Evolutionary conservation across 2,329 filamentous ascomycete species (phyloP).

Genomic region (Scedosporium aurantiacum): DNA sequence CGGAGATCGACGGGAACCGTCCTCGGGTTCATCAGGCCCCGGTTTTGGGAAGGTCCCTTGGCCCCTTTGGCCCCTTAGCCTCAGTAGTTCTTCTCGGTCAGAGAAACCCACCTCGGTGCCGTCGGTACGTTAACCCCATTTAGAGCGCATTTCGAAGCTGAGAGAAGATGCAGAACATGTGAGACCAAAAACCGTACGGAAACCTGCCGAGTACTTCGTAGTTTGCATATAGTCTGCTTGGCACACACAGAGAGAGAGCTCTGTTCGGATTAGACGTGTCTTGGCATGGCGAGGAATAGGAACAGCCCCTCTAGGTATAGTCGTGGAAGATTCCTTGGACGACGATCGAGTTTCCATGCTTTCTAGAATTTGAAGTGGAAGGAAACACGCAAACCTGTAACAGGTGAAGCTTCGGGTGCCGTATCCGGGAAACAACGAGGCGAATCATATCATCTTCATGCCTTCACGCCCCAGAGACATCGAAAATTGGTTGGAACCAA

Average conservation of each 20-base stretch:
- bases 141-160: not conserved
- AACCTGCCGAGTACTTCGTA: too few relatives aligned
- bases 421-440: too few relatives aligned
- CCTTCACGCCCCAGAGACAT: too few relatives aligned
- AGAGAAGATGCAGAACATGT: not conserved
- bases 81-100: too few relatives aligned
- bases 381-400: not conserved
- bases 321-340: not conserved
- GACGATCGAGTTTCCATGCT: not conserved
- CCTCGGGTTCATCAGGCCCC: conserved; percentile 2
- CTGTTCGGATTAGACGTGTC: too few relatives aligned
- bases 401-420: too few relatives aligned
- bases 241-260: too few relatives aligned
- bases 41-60: not conserved
- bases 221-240: too few relatives aligned
- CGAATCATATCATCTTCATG: too few relatives aligned
- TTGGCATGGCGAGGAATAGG: too few relatives aligned
- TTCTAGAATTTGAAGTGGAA: not conserved
- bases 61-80: too few relatives aligned
- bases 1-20: conserved; percentile 7
- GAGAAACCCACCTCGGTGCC: not conserved
- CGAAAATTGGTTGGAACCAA: not conserved
- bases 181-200: not conserved
- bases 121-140: not conserved
- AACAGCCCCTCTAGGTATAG: too few relatives aligned